A percentile compares a stretch with the other conserved stretches of the same genome.
Evolutionary conservation across 2,329 filamentous ascomycete species (phyloP).

Genomic region (Talaromyces sp.): DNA sequence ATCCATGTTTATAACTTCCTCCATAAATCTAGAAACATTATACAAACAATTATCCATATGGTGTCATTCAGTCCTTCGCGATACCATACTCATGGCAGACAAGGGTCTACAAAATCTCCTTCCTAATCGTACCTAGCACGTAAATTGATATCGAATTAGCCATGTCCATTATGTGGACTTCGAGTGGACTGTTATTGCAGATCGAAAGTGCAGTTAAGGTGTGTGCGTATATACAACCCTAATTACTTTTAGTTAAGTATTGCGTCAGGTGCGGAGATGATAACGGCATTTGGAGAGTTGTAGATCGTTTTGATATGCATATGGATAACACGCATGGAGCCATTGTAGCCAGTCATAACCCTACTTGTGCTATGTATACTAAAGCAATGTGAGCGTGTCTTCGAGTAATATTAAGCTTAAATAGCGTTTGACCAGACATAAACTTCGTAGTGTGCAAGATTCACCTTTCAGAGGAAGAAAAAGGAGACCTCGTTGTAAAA

Average conservation of each 20-base stretch:
- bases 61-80: not conserved
- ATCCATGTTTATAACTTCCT: not conserved
- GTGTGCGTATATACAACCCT: not conserved
- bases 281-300: slow-evolving; percentile 7
- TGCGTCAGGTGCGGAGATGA: slow-evolving; percentile 10
- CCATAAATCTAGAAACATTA: not conserved
- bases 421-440: not conserved
- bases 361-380: too few species aligned
- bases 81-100: not conserved
- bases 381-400: not conserved
- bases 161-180: not conserved
- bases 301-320: not conserved
- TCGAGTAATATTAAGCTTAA: not conserved
- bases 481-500: not conserved
- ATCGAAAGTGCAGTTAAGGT: not conserved
- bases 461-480: not conserved
- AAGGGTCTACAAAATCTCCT: not conserved
- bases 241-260: not conserved
- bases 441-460: not conserved
- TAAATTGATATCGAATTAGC: not conserved
- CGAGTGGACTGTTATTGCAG: not conserved
- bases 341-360: not conserved
- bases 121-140: slow-evolving; percentile 2
- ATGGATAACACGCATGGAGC: not conserved
- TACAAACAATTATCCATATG: not conserved